phyloP scores from a whole-genome alignment of 2,329 filamentous ascomycete genomes.

The Fusarium drepaniforme region DNA sequence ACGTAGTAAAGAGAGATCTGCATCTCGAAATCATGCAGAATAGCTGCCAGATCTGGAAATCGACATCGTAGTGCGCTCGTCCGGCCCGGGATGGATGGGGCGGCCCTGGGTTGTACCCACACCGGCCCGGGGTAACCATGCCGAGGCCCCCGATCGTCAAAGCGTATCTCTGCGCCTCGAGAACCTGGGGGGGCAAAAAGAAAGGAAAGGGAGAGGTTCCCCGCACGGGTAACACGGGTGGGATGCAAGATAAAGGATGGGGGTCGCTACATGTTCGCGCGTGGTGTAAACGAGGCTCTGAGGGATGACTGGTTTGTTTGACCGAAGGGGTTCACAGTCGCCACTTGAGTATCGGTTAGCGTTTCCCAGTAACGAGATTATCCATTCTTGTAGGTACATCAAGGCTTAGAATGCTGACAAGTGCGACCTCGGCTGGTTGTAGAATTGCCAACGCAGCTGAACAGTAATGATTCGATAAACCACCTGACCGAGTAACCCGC shows the following conservation, averaged over 20 bases:
- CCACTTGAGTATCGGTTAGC: neutral
- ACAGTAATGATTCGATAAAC: conserved; percentile 58
- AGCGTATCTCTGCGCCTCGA: conserved; percentile 9
- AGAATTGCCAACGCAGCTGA: neutral
- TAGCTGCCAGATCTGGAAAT: conserved; percentile 25
- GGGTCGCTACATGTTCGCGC: neutral
- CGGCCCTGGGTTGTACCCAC: neutral
- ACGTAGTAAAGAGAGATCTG: neutral
- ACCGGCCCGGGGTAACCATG: conserved; percentile 11
- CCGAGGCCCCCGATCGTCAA: neutral
- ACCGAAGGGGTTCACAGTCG: neutral
- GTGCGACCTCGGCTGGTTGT: neutral
- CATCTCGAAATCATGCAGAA: conserved; percentile 13
- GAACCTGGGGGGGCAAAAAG: neutral
- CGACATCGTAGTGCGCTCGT: neutral
- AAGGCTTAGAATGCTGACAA: neutral
- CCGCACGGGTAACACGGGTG: conserved; percentile 2
- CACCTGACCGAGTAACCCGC: conserved; percentile 76
- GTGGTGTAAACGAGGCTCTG: neutral
- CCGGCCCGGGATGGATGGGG: conserved; percentile 14
- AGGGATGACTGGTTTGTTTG: neutral
- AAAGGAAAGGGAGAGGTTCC: neutral
- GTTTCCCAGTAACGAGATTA: neutral
- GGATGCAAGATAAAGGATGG: conserved; percentile 1
- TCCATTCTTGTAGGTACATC: neutral